A percentile compares a stretch with the other conserved stretches of the same genome.
Evolutionary conservation across 768 basidiomycete genomes (phyloP).

Genomic region (Suillus spraguei): DNA sequence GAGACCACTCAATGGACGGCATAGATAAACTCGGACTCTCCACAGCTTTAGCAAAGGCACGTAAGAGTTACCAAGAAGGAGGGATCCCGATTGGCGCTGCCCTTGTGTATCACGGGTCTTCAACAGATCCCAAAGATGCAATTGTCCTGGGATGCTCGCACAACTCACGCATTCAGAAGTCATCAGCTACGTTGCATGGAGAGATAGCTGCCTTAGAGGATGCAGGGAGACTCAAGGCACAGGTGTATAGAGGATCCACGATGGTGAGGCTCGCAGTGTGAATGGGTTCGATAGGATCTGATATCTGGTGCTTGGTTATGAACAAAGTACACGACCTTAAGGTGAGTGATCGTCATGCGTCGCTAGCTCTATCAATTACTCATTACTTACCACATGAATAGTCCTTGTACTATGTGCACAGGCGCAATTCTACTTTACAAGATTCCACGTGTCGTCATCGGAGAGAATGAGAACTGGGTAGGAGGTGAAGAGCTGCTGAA

Average conservation of each 20-base stretch:
- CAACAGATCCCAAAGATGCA: constrained; percentile 9
- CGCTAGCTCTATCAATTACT: not conserved
- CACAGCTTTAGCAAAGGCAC: constrained; percentile 43
- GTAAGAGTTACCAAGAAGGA: constrained; percentile 49
- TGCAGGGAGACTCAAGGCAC: constrained; percentile 50
- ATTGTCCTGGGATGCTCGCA: constrained; percentile 44
- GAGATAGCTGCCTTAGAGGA: constrained; percentile 54
- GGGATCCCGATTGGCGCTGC: constrained; percentile 68
- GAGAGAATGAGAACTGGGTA: constrained; percentile 57
- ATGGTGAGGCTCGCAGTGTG: constrained; percentile 41
- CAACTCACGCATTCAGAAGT: constrained; percentile 48
- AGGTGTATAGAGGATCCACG: constrained; percentile 48
- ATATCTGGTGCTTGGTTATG: not conserved
- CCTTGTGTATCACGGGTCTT: constrained; percentile 36
- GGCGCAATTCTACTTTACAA: constrained; percentile 65
- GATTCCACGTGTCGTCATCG: constrained; percentile 67
- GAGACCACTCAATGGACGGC: constrained; percentile 14
- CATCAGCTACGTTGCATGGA: constrained; percentile 45
- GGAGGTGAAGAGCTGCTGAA: constrained; percentile 58
- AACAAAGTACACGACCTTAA: constrained; percentile 41
- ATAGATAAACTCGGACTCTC: constrained; percentile 35
- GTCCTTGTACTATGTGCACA: constrained; percentile 69
- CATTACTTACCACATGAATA: constrained; percentile 20
- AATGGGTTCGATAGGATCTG: not conserved
- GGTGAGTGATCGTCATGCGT: constrained; percentile 25